phyloP scores from a whole-genome alignment of 345 rosid species.

The Clarkia xantiana region DNA sequence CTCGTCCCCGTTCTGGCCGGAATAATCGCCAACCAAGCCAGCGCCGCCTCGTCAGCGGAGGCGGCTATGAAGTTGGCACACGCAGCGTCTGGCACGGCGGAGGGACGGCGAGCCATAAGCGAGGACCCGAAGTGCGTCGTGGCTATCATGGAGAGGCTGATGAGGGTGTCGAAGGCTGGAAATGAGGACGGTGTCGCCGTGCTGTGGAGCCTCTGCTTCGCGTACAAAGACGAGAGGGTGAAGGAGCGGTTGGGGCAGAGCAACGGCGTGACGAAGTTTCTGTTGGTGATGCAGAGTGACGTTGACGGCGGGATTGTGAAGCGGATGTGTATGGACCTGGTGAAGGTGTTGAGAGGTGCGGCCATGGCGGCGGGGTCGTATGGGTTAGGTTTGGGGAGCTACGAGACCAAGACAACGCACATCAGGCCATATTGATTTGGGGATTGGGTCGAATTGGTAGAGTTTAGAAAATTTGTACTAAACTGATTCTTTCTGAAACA shows the following conservation, averaged over 20 bases:
- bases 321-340: conserved; percentile 31
- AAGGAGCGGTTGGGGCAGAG: conserved; percentile 22
- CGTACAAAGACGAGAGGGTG: conserved; percentile 22
- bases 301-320: conserved; percentile 15
- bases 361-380: neutral
- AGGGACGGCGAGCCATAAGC: conserved; percentile 30
- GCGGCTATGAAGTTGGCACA: conserved; percentile 26
- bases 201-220: conserved; percentile 33
- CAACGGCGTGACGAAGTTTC: conserved; percentile 27
- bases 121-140: conserved; percentile 19
- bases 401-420: conserved; percentile 31
- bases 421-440: conserved; percentile 26
- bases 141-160: conserved; percentile 24
- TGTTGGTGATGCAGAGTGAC: conserved; percentile 31
- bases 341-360: conserved; percentile 24
- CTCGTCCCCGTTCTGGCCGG: conserved; percentile 14
- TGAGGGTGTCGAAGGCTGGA: conserved; percentile 20
- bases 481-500: neutral
- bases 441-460: no score
- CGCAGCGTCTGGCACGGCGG: conserved; percentile 14
- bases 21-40: conserved; percentile 9
- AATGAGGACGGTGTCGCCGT: conserved; percentile 33
- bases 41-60: conserved; percentile 12
- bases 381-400: conserved; percentile 10
- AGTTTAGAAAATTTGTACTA: no score